Evolutionary conservation across 805 yeast genomes (phyloP), one percentile per base, ranked within the genome.

Genomic region (Kazachstania psychrophila): DNA sequence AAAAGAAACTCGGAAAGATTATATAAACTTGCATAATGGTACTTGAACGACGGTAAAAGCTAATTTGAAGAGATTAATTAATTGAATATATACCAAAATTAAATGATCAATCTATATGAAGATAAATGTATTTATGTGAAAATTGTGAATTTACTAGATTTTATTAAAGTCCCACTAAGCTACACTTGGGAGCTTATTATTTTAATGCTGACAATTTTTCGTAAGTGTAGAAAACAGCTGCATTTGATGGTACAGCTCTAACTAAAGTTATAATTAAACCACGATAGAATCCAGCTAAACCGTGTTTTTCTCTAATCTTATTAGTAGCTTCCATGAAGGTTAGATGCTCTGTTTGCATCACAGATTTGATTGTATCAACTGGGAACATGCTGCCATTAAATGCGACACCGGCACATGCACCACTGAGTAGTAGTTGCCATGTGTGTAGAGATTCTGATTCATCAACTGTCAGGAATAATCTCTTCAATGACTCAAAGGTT

Each of bases 171-270:
- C n/a, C n/a, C n/a, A n/a, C n/a, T n/a, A n/a, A n/a, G n/a, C n/a
- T n/a, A n/a, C n/a, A n/a, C n/a, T n/a, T n/a, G n/a, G n/a, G n/a
- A n/a, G n/a, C 15, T 3, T 3, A 19, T 20, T 13, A 33, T 36
- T 17, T 16, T 7, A 32, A 28, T 2, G 31, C 17, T 2, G 36
- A 26, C 22, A 44, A 29, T 16, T 31, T 60, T 51, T 88, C 96
- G 55, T 86, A 87, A 3, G 77, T 70, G 48, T 79, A 75, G 62
- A 89, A 89, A 22, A 89, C 84, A 8, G 78, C 68, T 2, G 96
- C 96, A 51, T 86, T 84, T 2, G 96, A 86, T 1, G 97, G 97
- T 1, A 84, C 72, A 0, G 95, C 83, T 51, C 95, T 74, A 3
- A 75, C 40, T 40, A 86, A 58, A 0, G 96, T 86, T 37, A 89